Percentiles rank a stretch among this genome's conserved stretches.
Evolutionary conservation across 73 alveolate species (phyloP).

Genomic region (Tetrahymena elliotti): DNA sequence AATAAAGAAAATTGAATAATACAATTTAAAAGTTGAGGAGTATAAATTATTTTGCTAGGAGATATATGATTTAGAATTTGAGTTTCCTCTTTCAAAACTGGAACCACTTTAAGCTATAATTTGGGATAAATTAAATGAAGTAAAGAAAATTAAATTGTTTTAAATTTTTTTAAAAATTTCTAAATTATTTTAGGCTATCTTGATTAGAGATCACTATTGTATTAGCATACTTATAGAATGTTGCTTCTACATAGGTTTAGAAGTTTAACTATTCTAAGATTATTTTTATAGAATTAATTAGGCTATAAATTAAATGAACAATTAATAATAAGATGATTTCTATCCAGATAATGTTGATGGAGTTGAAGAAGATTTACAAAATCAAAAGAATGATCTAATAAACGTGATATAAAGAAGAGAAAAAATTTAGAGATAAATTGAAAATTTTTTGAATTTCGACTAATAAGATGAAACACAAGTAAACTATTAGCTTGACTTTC

Average conservation of each 20-base stretch:
- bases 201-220: background rate
- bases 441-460: background rate
- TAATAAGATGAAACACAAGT: background rate
- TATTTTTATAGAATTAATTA: background rate
- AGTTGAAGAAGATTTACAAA: background rate
- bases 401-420: background rate
- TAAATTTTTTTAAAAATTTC: background rate
- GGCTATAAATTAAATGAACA: too few species aligned
- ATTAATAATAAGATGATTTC: too few species aligned
- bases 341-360: background rate
- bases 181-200: background rate
- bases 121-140: background rate
- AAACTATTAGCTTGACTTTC: background rate
- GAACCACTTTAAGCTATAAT: background rate
- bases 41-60: background rate
- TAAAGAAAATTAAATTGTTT: background rate
- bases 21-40: background rate
- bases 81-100: background rate
- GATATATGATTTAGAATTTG: background rate
- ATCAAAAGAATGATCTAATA: background rate
- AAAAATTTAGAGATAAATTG: background rate
- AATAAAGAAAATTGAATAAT: background rate
- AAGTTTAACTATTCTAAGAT: background rate
- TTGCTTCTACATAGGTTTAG: background rate
- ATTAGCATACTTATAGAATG: background rate